A percentile compares a stretch with the other conserved stretches of the same genome.
Evolutionary conservation across 2,329 filamentous ascomycete genomes (phyloP).

Genomic region (Fusarium xylarioides): DNA sequence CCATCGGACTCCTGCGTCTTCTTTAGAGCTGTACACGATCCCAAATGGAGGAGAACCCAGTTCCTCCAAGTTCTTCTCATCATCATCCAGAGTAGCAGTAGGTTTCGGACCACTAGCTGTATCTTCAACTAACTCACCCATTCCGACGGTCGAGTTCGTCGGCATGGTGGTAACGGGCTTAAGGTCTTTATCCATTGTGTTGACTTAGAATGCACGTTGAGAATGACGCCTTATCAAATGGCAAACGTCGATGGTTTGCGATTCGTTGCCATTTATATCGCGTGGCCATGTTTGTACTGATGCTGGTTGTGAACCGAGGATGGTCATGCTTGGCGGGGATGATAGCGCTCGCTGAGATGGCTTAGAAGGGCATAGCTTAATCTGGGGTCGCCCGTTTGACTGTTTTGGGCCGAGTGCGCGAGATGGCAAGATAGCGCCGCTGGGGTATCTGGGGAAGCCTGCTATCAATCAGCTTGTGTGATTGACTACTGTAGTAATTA

Average conservation of each 20-base stretch:
- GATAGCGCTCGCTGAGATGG: not conserved
- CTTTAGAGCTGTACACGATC: not conserved
- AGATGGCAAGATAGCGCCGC: not conserved
- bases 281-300: not conserved
- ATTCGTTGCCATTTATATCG: not conserved
- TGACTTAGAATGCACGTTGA: rapidly evolving
- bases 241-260: rapidly evolving
- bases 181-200: not conserved
- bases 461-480: rapidly evolving
- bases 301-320: rapidly evolving
- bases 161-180: not conserved
- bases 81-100: rapidly evolving
- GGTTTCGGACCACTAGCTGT: not conserved
- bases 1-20: not conserved
- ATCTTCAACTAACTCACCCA: not conserved
- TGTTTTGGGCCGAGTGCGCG: not conserved
- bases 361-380: not conserved
- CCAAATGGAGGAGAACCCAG: rapidly evolving
- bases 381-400: not conserved
- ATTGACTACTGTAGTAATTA: rapidly evolving
- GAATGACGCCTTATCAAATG: rapidly evolving
- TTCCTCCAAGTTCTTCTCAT: rapidly evolving
- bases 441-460: rapidly evolving
- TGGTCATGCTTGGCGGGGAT: not conserved
- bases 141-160: not conserved